Evolutionary conservation across 2,329 filamentous ascomycete species (phyloP).

Genomic region (Exophiala spinifera): DNA sequence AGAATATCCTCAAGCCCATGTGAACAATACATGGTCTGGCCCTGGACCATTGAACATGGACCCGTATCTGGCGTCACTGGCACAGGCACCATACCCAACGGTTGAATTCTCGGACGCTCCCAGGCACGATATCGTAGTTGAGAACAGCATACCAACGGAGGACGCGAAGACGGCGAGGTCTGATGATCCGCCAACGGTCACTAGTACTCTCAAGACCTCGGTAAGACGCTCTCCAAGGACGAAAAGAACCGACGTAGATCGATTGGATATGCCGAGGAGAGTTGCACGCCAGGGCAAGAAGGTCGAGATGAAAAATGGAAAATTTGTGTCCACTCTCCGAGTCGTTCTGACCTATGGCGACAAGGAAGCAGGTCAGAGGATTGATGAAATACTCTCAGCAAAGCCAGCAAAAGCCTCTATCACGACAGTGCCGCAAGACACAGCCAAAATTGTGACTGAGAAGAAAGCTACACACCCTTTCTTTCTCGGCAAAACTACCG

Average conservation of each 20-base stretch:
- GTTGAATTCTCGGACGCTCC: too few relatives aligned
- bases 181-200: conserved; percentile 43
- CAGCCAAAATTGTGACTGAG: conserved; percentile 4
- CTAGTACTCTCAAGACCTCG: conserved; percentile 11
- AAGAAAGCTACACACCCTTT: conserved; percentile 64
- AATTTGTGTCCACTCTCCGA: conserved; percentile 20
- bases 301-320: conserved; percentile 26
- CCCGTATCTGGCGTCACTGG: background rate
- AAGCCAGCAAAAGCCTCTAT: conserved; percentile 27
- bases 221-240: conserved; percentile 7
- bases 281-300: conserved; percentile 5
- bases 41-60: background rate
- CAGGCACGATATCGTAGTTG: background rate
- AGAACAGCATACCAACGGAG: too few relatives aligned
- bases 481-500: conserved; percentile 57
- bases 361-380: conserved; percentile 53
- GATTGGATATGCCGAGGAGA: conserved; percentile 2
- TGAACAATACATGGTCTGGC: too few relatives aligned
- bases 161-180: conserved; percentile 47
- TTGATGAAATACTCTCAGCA: conserved; percentile 56
- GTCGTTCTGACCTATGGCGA: conserved; percentile 18
- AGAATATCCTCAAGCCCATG: background rate
- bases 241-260: background rate
- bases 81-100: background rate
- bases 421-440: background rate